Conservation (phyloP, 2,329 filamentous ascomycete genomes). For the Ascochyta lentis region DNA sequence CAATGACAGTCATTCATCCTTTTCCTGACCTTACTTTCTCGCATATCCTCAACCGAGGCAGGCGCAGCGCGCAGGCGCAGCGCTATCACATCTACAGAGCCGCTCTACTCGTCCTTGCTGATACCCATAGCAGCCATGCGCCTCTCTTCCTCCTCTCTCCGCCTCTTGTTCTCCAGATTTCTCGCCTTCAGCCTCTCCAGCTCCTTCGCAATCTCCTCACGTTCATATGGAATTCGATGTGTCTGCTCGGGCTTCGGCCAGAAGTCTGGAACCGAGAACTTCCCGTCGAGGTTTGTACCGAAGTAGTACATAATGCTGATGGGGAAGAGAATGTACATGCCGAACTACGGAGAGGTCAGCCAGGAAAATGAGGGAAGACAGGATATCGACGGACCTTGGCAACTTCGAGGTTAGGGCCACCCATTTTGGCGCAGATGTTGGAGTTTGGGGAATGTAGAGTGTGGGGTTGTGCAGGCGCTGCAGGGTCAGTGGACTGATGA, state of each 20-base stretch:
- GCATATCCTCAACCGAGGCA: background rate
- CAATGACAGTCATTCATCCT: background rate
- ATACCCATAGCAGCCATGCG: slow-evolving; percentile 24
- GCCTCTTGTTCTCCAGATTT: slow-evolving; percentile 56
- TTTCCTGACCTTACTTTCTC: background rate
- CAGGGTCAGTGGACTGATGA: slow-evolving; percentile 6
- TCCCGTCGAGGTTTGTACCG: slow-evolving; percentile 91
- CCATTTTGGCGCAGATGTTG: slow-evolving; percentile 61
- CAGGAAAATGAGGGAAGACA: background rate
- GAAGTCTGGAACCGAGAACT: slow-evolving; percentile 85
- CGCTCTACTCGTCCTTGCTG: slow-evolving; percentile 23
- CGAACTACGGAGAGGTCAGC: slow-evolving; percentile 69
- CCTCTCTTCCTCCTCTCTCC: slow-evolving; percentile 51
- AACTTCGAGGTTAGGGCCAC: slow-evolving; percentile 88
- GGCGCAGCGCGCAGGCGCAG: background rate
- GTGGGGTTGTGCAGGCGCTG: slow-evolving; percentile 4
- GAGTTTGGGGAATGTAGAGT: slow-evolving; percentile 2
- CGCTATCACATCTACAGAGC: background rate
- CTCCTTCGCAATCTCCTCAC: slow-evolving; percentile 84
- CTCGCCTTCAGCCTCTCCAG: slow-evolving; percentile 70
- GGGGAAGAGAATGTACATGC: slow-evolving; percentile 98
- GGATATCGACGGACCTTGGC: slow-evolving; percentile 73
- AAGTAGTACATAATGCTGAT: slow-evolving; percentile 99
- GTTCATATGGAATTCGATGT: slow-evolving; percentile 76
- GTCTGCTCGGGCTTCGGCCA: slow-evolving; percentile 86